Percentiles rank a stretch among this genome's conserved stretches.
Evolutionary conservation across 768 basidiomycete genomes (phyloP).

Genomic region (Amanita fuliginea): DNA sequence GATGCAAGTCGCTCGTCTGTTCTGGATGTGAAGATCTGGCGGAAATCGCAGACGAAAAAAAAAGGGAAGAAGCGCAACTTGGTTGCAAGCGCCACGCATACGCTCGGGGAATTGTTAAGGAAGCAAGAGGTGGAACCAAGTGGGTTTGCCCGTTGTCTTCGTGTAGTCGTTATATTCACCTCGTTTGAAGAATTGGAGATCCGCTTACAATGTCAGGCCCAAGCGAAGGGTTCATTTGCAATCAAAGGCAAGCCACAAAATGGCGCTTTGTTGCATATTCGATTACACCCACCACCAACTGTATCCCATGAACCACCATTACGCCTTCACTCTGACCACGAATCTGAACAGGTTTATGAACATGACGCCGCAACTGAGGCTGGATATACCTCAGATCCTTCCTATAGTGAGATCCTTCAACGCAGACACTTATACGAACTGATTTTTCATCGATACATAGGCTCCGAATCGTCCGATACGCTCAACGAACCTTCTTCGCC

Average conservation of each 20-base stretch:
- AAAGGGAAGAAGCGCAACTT: conserved; percentile 45
- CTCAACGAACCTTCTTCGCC: conserved; percentile 11
- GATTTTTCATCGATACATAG: neutral
- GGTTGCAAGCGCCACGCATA: conserved; percentile 39
- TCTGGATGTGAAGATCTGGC: conserved; percentile 46
- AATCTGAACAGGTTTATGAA: neutral
- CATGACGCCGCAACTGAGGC: neutral
- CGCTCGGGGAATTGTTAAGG: conserved; percentile 42
- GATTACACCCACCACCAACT: conserved; percentile 14
- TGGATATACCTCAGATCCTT: neutral
- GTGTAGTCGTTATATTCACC: neutral
- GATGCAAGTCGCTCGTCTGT: conserved; percentile 26
- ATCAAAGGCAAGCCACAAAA: conserved; percentile 32
- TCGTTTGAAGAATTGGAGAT: conserved; percentile 27
- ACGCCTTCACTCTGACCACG: neutral
- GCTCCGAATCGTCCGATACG: neutral
- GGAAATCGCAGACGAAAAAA: conserved; percentile 51
- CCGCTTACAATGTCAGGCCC: conserved; percentile 29
- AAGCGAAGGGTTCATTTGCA: conserved; percentile 17
- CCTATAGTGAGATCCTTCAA: neutral
- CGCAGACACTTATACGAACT: too few relatives aligned
- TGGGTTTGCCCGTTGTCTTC: conserved; percentile 16
- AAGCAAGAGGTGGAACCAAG: conserved; percentile 35
- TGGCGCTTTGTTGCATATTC: conserved; percentile 21
- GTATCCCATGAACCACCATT: neutral